These are phyloP conservation scores for Graphilbum fragrans DNA, from an alignment of 2,329 filamentous ascomycete species.

Conservation along the genomic window DNA sequence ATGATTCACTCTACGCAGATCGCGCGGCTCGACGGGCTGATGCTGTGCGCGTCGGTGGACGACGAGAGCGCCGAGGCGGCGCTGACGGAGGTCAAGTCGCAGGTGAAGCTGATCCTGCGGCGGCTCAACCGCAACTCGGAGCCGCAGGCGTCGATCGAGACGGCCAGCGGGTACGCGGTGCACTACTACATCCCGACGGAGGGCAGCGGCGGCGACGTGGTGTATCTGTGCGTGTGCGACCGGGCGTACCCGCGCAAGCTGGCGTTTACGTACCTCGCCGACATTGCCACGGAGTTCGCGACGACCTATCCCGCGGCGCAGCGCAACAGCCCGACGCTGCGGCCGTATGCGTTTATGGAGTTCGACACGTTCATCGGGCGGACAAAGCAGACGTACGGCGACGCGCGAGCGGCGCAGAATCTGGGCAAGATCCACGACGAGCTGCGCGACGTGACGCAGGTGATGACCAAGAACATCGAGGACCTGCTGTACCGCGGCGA, in stretches of 20 bases:
- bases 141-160: conserved; percentile 84
- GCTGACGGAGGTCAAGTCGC: conserved; percentile 77
- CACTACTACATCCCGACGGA: conserved; percentile 65
- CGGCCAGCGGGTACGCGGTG: conserved; percentile 57
- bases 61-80: conserved; percentile 67
- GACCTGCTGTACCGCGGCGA: conserved; percentile 92
- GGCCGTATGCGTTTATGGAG: conserved; percentile 93
- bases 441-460: conserved; percentile 92
- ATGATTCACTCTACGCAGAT: conserved; percentile 95
- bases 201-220: conserved; percentile 48
- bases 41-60: conserved; percentile 90
- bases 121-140: conserved; percentile 82
- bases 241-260: conserved; percentile 93
- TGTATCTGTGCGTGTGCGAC: conserved; percentile 91
- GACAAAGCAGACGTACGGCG: conserved; percentile 88
- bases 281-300: conserved; percentile 82
- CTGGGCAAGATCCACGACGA: conserved; percentile 94
- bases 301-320: conserved; percentile 66
- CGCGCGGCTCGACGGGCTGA: conserved; percentile 84
- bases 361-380: conserved; percentile 95
- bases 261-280: conserved; percentile 93
- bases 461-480: conserved; percentile 99
- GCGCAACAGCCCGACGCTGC: conserved; percentile 61
- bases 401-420: conserved; percentile 82
- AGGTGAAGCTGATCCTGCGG: conserved; percentile 83